Evolutionary conservation across 2,329 filamentous ascomycete species (phyloP), one percentile per base, ranked within the genome.

Genomic region (Cytospora schulzeri): DNA sequence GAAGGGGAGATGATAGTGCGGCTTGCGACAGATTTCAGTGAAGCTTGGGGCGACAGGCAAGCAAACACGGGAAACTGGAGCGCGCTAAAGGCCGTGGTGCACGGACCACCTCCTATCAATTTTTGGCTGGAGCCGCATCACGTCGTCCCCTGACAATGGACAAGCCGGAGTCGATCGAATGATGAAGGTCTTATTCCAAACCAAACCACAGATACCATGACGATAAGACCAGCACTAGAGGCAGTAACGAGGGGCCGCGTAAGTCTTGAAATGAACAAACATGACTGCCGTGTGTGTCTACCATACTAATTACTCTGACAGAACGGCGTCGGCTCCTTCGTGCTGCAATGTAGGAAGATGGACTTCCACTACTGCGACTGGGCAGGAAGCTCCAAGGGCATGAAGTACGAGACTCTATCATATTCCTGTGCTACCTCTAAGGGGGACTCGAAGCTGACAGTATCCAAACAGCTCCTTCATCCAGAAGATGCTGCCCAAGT

Each of bases 301-400:
- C 28, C 22, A 28, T 35, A 58, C 64, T 71, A 58, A 70, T 66
- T 66, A 15, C 29, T 33, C 29, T 31, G 22, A 22, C 64, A 98
- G 93, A 98, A 99, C 82, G 95, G 95, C 84, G 85, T 98, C 71
- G 94, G 94, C 73, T 91, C 93, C 76, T 98, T 98, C 83, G 92
- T 99, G 78, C 87, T 97, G 65, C 94, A 97, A 82, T 99, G 95
- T 88, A 96, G 92, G 83, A 91, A 90, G 75, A 83, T 99, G 77
- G 92, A 97, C 77, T 92, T 99, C 75, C 91, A 96, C 81, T 99
- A 97, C 82, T 98, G 95, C 83, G 93, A 98, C 84, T 93, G 91
- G 87, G 92, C 91, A 64, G 95, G 93, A 68, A 96, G 92, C 77
- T 98, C 94, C 45, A 88, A 82, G 73, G 95, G 95, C 75, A 97